phyloP scores from a whole-genome alignment of 1,284 basidiomycete genomes.

The Coriolopsis trogii region DNA sequence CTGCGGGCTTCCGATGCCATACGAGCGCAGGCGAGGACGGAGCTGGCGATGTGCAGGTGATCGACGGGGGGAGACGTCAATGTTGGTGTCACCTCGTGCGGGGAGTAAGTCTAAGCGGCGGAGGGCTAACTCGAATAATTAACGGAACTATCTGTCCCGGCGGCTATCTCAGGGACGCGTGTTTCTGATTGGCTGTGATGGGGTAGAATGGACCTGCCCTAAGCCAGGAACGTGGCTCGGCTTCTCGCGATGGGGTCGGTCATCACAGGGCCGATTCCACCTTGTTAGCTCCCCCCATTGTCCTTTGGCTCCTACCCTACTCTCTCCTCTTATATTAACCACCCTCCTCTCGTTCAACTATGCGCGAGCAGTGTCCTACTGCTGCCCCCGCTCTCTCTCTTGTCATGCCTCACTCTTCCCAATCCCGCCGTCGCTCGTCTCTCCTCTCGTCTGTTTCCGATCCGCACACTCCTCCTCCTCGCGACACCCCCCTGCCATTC shows the following conservation, averaged over 20 bases:
- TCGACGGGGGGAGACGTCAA: constrained; percentile 16
- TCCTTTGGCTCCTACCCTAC: constrained; percentile 36
- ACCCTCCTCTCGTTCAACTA: constrained; percentile 35
- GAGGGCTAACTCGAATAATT: constrained; percentile 17
- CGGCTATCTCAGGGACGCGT: constrained; percentile 11
- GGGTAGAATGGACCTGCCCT: constrained; percentile 34
- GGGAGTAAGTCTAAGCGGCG: too few relatives aligned
- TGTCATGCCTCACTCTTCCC: constrained; percentile 39
- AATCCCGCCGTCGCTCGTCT: constrained; percentile 36
- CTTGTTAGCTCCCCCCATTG: constrained; percentile 32
- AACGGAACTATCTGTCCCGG: constrained; percentile 19
- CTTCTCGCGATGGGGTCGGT: constrained; percentile 26
- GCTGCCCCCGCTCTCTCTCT: constrained; percentile 39
- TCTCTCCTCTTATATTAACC: constrained; percentile 26
- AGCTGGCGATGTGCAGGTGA: constrained; percentile 1
- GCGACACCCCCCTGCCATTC: constrained; percentile 38
- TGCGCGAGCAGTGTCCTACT: constrained; percentile 37
- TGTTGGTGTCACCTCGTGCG: too few relatives aligned
- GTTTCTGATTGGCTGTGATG: constrained; percentile 6
- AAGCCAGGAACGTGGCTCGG: constrained; percentile 31
- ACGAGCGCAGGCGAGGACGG: background rate
- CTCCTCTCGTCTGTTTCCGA: constrained; percentile 34
- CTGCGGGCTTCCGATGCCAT: background rate
- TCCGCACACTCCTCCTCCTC: constrained; percentile 42
- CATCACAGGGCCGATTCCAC: constrained; percentile 18